phyloP scores from a whole-genome alignment of 1,284 basidiomycete genomes.

The Malassezia yamatoensis region DNA sequence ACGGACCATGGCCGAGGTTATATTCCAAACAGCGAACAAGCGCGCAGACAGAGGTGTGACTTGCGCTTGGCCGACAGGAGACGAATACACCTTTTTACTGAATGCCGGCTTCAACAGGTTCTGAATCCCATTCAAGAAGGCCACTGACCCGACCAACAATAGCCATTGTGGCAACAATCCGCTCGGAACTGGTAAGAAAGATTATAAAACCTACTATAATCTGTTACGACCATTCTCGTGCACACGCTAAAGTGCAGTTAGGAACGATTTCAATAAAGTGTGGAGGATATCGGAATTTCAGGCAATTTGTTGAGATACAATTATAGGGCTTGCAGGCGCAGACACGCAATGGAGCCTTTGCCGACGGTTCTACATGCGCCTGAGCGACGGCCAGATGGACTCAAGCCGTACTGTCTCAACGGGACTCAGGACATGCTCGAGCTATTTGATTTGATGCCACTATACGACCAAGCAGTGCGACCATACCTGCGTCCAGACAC shows the following conservation, averaged over 20 bases:
- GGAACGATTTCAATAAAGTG: too few relatives aligned
- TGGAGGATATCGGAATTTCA: too few relatives aligned
- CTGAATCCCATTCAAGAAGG: conserved; percentile 33
- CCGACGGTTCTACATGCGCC: neutral
- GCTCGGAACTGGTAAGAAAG: conserved; percentile 16
- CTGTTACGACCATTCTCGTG: too few relatives aligned
- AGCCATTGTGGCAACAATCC: conserved; percentile 39
- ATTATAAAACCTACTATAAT: too few relatives aligned
- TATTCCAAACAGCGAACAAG: conserved; percentile 43
- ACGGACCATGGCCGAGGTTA: conserved; percentile 39
- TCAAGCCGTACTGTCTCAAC: conserved; percentile 21
- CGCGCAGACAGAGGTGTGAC: conserved; percentile 39
- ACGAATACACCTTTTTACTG: conserved; percentile 36
- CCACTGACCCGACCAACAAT: conserved; percentile 29
- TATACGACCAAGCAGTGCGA: conserved; percentile 32
- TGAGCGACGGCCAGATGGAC: conserved; percentile 4
- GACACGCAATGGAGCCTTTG: neutral
- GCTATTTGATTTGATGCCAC: conserved; percentile 29
- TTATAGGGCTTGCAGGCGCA: too few relatives aligned
- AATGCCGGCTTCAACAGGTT: conserved; percentile 31
- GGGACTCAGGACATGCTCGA: conserved; percentile 33
- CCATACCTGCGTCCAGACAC: conserved; percentile 22
- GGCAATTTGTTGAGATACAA: too few relatives aligned
- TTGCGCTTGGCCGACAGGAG: conserved; percentile 21
- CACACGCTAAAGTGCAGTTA: too few relatives aligned